Base-by-base conservation (phyloP, 2,329 filamentous ascomycete species). In the Thyridium curvatum region DNA sequence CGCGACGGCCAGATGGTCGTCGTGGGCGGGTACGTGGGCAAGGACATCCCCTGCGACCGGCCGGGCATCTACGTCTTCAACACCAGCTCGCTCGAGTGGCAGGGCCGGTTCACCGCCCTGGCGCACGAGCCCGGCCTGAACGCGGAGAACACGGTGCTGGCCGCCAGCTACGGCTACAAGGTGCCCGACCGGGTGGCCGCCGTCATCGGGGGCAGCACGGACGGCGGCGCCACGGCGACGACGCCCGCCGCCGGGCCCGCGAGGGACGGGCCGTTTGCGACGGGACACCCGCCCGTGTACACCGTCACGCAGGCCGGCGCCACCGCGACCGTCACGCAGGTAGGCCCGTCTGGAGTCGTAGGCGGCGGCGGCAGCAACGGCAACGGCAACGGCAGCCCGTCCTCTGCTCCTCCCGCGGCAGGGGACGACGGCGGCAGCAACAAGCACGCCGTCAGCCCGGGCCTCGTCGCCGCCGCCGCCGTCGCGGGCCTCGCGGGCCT, bases 1-100 rank as follows among this genome's bases (percentile, higher is more conserved):
- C 82, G 79, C 64, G 79, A 86, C 52, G 74, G 73, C 10, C 83
- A 87, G 52, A 82, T 87, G 63, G 65, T 88, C 3, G 71, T 86
- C 2, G 66, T 85, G 2, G 83, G 84, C 21, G 84, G 84, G 5
- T 87, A 85, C 52, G 72, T 81, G 8, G 79, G 78, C 3, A 60
- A 67, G 18, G 64, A 77, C 10, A 65, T 78, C 8, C 69, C 64
- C 4, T 87, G 84, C 55, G 84, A 88, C 48, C 73, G 63, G 13
- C 79, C 80, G 0, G 82, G 82, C 2, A 70, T 88, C 43, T 87
- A 86, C 53, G 76, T 85, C 34, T 88, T 87, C 60, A 82, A 89
- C 56, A 72, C 82, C 26, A 79, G 77, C 10, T 72, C 67, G 8
- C 66, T 87, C 2, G 54, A 71, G 45, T 87, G 83, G 83, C 67